A percentile compares a stretch with the other conserved stretches of the same genome.
Conservation (phyloP, 2,329 filamentous ascomycete genomes). For the Ceratocystis alfenasii region DNA sequence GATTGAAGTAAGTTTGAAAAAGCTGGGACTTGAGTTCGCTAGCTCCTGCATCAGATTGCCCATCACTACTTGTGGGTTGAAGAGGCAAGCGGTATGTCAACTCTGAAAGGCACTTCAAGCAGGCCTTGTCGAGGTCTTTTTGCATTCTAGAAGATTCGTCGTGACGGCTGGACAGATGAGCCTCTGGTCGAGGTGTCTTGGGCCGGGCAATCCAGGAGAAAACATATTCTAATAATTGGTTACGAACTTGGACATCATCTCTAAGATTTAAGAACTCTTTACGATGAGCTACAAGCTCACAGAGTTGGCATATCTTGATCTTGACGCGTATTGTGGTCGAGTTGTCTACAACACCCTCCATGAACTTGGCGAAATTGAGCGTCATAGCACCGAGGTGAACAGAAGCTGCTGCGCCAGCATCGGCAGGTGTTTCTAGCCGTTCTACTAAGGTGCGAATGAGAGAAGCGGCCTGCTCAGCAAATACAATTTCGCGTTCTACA, state of each 20-base stretch:
- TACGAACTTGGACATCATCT: slow-evolving; percentile 56
- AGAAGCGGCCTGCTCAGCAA: slow-evolving; percentile 55
- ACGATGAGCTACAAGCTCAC: slow-evolving; percentile 51
- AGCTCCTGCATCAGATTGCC: slow-evolving; percentile 51
- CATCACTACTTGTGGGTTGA: slow-evolving; percentile 52
- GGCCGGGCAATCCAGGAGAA: slow-evolving; percentile 57
- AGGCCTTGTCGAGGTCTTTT: slow-evolving; percentile 54
- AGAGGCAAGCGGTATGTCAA: slow-evolving; percentile 55
- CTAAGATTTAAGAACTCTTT: slow-evolving; percentile 57
- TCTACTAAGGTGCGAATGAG: slow-evolving; percentile 53
- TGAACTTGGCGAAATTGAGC: slow-evolving; percentile 54
- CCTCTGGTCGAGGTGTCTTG: slow-evolving; percentile 39
- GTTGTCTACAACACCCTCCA: slow-evolving; percentile 47
- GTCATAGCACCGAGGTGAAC: slow-evolving; percentile 53
- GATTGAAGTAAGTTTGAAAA: slow-evolving; percentile 60
- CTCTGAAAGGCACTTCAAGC: slow-evolving; percentile 51
- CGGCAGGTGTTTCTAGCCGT: slow-evolving; percentile 49
- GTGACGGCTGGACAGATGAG: slow-evolving; percentile 34
- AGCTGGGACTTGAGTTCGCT: slow-evolving; percentile 59
- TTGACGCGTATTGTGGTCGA: slow-evolving; percentile 49
- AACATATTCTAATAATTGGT: slow-evolving; percentile 55
- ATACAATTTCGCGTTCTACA: slow-evolving; percentile 50
- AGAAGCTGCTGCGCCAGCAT: slow-evolving; percentile 49
- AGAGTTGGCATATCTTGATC: slow-evolving; percentile 57
- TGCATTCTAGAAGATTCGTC: slow-evolving; percentile 50